Evolutionary conservation across 495 filamentous ascomycete species (phyloP), one percentile per base, ranked within the genome.

Genomic region (Letharia columbiana): DNA sequence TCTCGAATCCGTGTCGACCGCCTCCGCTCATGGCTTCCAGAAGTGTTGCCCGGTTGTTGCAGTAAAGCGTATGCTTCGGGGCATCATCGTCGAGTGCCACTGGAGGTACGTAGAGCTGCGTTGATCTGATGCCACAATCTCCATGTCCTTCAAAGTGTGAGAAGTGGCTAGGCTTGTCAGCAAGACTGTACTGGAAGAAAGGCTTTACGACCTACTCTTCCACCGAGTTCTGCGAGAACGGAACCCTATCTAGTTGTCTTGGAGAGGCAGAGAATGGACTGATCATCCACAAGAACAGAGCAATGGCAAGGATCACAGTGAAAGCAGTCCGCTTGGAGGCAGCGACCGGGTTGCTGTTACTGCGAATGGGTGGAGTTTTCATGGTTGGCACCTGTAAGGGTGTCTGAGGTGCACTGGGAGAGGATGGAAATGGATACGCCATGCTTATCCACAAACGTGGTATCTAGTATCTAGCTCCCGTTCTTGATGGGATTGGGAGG

Each of bases 11-110:
- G 72, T 79, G 74, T 63, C 79, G 74, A 18, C 77, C 77, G 40
- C 81, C 81, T 40, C 72, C 74, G 67, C 76, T 80, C 73, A 82
- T 76, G 28, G 80, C 77, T 61, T 73, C 73, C 1, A 83, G 72
- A 31, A 83, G 70, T 18, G 63, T 69, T 23, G 71, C 71, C 37
- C 78, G 76, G 45, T 70, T 77, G 37, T 68, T 72, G 67, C 79
- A 81, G 65, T 73, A 80, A 20, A 68, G 63, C 31, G 45, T 61
- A 54, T 73, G 62, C 49, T 70, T 68, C 47, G 59, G 68, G 35
- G 56, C 60, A 28, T 67, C 44, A 50, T 71, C 66, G 45, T 66
- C 62, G 35, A 17, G 12, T 28, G 44, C 28, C 8, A 63, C 64
- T 44, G 78, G 79, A 18, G 75, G 72, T 10, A 69, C 63, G 68